Percentiles rank a stretch among this genome's conserved stretches.
Evolutionary conservation across 441 rosid genomes (phyloP).

Genomic region (Flueggea neowawraea): DNA sequence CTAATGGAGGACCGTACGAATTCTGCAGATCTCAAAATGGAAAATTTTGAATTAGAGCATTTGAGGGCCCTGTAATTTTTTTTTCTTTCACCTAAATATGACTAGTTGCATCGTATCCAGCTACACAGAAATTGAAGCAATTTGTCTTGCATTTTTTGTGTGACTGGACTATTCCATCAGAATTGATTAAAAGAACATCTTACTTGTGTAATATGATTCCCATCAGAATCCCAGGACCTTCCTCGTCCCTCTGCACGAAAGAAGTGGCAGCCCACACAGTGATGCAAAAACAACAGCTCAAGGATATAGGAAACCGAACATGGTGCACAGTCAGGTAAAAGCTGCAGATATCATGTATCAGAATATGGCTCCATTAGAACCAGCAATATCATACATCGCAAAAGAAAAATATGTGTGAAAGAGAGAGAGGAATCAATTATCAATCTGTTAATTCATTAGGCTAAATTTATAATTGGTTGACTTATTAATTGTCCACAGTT

Average conservation of each 20-base stretch:
- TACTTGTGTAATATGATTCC: constrained; percentile 76
- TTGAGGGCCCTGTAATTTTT: too few relatives aligned
- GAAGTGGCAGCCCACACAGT: constrained; percentile 91
- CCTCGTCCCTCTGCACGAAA: constrained; percentile 83
- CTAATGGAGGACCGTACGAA: constrained; percentile 91
- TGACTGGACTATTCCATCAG: too few relatives aligned
- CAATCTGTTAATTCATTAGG: too few relatives aligned
- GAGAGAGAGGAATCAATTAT: too few relatives aligned
- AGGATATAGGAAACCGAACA: constrained; percentile 78
- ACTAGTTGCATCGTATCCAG: too few relatives aligned
- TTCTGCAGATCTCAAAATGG: constrained; percentile 31
- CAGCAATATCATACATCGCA: background rate
- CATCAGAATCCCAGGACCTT: constrained; percentile 71
- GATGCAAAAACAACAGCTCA: constrained; percentile 60
- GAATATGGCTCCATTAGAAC: background rate
- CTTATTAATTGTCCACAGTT: too few relatives aligned
- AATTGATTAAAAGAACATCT: background rate
- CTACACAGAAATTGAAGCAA: too few relatives aligned
- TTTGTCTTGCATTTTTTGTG: too few relatives aligned
- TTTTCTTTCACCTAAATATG: too few relatives aligned
- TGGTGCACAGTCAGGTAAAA: constrained; percentile 93
- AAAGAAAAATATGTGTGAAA: background rate
- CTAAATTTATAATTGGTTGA: too few relatives aligned
- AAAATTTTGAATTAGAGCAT: too few relatives aligned
- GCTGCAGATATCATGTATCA: constrained; percentile 43